These are phyloP conservation scores for Papiliotrema terrestris DNA, from an alignment of 1,284 basidiomycete species.

Conservation along the genomic window DNA sequence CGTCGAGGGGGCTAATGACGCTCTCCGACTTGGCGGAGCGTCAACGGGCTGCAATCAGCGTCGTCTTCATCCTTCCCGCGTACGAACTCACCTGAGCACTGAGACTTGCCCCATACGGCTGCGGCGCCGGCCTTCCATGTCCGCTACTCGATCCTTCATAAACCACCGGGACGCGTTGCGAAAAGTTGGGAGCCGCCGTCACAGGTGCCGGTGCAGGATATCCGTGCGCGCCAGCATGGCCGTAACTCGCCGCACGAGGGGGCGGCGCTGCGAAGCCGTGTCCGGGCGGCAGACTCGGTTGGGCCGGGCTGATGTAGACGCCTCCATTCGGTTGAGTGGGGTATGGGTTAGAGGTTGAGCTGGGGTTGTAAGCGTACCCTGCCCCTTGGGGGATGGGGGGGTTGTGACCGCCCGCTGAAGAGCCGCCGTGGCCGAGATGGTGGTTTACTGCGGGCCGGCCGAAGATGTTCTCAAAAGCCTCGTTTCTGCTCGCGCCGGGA, in stretches of 20 bases:
- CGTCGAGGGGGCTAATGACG: slow-evolving; percentile 27
- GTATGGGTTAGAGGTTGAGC: background rate
- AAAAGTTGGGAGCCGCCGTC: too few relatives aligned
- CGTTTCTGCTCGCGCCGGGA: slow-evolving; percentile 30
- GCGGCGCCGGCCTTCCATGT: background rate
- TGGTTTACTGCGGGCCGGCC: slow-evolving; percentile 45
- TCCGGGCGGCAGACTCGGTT: slow-evolving; percentile 28
- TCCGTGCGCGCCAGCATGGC: background rate
- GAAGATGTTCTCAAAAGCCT: slow-evolving; percentile 50
- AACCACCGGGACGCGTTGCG: background rate
- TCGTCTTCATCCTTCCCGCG: background rate
- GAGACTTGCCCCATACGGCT: background rate
- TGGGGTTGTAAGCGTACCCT: slow-evolving; percentile 10
- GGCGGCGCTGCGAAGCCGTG: slow-evolving; percentile 10
- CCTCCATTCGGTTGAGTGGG: background rate
- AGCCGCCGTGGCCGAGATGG: slow-evolving; percentile 30
- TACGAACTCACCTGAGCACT: background rate
- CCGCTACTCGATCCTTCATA: slow-evolving; percentile 11
- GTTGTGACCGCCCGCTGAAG: background rate
- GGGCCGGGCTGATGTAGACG: slow-evolving; percentile 24
- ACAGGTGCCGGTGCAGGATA: background rate
- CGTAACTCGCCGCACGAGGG: slow-evolving; percentile 3
- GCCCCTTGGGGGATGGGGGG: slow-evolving; percentile 7
- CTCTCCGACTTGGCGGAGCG: slow-evolving; percentile 10
- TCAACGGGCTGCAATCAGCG: slow-evolving; percentile 9